Evolutionary conservation across 2,329 filamentous ascomycete genomes (phyloP), one percentile per base, ranked within the genome.

Genomic region (Neocatenulostroma microsporum): DNA sequence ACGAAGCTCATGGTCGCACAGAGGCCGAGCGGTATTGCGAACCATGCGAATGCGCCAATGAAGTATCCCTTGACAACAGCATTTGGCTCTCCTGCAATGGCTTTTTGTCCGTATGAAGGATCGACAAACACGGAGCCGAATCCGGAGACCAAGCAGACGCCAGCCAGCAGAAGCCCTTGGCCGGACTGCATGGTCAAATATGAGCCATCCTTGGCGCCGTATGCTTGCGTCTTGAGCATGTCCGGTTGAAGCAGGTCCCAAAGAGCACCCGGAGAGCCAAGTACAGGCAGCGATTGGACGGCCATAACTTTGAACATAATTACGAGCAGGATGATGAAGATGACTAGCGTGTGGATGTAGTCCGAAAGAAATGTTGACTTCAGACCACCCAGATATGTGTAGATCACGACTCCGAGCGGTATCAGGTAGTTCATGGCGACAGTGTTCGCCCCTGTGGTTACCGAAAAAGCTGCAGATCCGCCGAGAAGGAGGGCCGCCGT

Each of bases 401-500:
- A 94, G 0, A 84, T 66, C 2, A 88, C 75, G 12, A 94, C 84
- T 47, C 84, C 84, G 6, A 91, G 64, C 0, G 86, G 86, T 2
- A 94, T 68, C 28, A 94, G 66, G 64, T 87, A 93, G 55, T 84
- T 91, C 40, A 84, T 86, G 1, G 87, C 87, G 8, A 81, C 78
- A 11, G 82, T 86, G 21, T 76, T 73, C 58, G 88, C 79, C 20
- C 83, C 84, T 1, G 82, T 86, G 34, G 88, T 63, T 9, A 79
- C 72, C 26, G 66, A 74, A 46, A 84, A 73, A 0, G 88, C 87
- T 5, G 83, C 82, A 9, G 79, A 78, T 27, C 86, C 87, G 42
- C 88, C 87, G 13, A 86, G 86, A 44, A 94, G 73, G 33, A 94
- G 66, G 86, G 93, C 93, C 32, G 86, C 79, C 2, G 85, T 89